These are phyloP conservation scores for Ceratobasidium sp. DNA, from an alignment of 1,284 basidiomycete genomes.

Conservation along the genomic window DNA sequence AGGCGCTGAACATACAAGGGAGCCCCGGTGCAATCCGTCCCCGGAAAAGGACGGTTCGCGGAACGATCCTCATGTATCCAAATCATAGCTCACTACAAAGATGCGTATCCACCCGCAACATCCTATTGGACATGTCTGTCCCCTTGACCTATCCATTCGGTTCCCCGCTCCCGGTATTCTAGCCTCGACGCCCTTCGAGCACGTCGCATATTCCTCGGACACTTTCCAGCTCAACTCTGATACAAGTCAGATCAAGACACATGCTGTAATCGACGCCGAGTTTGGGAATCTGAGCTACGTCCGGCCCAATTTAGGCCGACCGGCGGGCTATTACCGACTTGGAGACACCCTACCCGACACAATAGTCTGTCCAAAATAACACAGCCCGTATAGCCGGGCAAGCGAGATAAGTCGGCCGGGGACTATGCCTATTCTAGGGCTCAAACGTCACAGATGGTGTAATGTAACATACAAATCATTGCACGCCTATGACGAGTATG, in stretches of 20 bases:
- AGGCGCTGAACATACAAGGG: neutral
- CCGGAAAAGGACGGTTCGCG: neutral
- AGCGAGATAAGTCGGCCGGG: too few species aligned
- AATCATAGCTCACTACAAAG: neutral
- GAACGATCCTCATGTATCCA: constrained; percentile 11
- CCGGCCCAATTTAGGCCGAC: too few species aligned
- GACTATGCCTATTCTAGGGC: too few species aligned
- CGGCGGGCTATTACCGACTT: too few species aligned
- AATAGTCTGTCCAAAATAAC: too few species aligned
- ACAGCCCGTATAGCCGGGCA: too few species aligned
- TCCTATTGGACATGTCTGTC: neutral
- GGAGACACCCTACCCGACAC: too few species aligned
- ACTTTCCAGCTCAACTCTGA: neutral
- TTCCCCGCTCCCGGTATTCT: neutral
- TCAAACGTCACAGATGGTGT: too few species aligned
- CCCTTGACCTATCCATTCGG: neutral
- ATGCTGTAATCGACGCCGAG: neutral
- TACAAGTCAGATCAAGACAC: neutral
- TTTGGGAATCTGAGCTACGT: neutral
- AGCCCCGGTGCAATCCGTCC: neutral
- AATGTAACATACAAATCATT: too few species aligned
- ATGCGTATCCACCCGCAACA: neutral
- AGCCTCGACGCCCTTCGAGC: neutral
- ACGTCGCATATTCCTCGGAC: constrained; percentile 1
- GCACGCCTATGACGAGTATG: too few species aligned